A percentile compares a stretch with the other conserved stretches of the same genome.
Conservation (phyloP, 2,329 filamentous ascomycete genomes). For the Fusarium sp. region DNA sequence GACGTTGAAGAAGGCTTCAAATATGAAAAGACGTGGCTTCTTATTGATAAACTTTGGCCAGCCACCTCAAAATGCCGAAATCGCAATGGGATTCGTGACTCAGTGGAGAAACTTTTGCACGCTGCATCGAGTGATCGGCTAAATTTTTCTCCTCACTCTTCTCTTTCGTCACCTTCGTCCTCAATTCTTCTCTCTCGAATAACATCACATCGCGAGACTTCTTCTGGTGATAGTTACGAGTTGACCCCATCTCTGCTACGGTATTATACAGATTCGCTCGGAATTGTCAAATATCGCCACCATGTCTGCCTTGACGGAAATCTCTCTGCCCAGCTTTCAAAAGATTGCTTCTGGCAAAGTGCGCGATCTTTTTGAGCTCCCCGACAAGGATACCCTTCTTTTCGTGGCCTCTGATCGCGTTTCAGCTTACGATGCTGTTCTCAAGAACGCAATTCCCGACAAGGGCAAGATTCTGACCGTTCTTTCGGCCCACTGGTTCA, state of each 20-base stretch:
- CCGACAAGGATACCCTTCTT: slow-evolving; percentile 73
- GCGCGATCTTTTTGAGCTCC: slow-evolving; percentile 80
- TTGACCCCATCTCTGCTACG: background rate
- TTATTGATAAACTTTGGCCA: background rate
- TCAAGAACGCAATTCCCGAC: slow-evolving; percentile 66
- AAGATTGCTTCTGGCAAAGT: slow-evolving; percentile 71
- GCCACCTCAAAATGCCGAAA: slow-evolving; percentile 12
- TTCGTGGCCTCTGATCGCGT: slow-evolving; percentile 91
- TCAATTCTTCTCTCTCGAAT: slow-evolving; percentile 10
- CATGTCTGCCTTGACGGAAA: slow-evolving; percentile 36
- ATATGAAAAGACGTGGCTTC: slow-evolving; percentile 5
- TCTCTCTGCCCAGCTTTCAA: slow-evolving; percentile 48
- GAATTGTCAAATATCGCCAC: background rate
- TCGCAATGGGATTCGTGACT: slow-evolving; percentile 22
- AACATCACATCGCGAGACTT: slow-evolving; percentile 5
- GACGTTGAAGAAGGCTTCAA: slow-evolving; percentile 1
- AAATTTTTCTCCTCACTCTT: slow-evolving; percentile 41
- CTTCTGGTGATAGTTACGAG: background rate
- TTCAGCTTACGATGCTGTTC: slow-evolving; percentile 86
- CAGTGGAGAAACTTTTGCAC: slow-evolving; percentile 38
- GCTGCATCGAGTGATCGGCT: slow-evolving; percentile 30
- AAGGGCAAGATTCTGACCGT: slow-evolving; percentile 65
- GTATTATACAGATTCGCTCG: background rate
- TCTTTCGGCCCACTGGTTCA: slow-evolving; percentile 65
- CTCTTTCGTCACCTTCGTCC: slow-evolving; percentile 32